These are phyloP conservation scores for Pseudogymnoascus destructans DNA, from an alignment of 2,329 filamentous ascomycete species.

Conservation along the genomic window DNA sequence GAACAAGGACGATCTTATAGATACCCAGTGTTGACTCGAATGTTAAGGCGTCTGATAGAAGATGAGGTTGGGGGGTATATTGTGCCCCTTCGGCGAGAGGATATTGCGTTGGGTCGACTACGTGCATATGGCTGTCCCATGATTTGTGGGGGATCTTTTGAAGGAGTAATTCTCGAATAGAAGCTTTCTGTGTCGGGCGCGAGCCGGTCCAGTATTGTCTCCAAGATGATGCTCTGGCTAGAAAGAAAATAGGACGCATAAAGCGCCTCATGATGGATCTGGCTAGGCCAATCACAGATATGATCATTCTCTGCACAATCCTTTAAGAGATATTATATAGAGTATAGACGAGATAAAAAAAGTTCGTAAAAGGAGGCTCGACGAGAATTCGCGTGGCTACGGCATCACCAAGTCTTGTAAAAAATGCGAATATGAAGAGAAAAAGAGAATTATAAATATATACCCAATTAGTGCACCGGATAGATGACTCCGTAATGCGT, in stretches of 20 bases:
- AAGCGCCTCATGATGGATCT: slow-evolving; percentile 6
- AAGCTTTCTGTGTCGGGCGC: neutral
- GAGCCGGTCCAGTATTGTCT: neutral
- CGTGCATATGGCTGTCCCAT: slow-evolving; percentile 49
- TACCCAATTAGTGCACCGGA: neutral
- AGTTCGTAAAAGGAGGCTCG: neutral
- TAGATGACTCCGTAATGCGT: neutral
- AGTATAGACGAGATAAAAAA: neutral
- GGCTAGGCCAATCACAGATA: neutral
- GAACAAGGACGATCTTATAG: slow-evolving; percentile 43
- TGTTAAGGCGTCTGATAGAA: slow-evolving; percentile 35
- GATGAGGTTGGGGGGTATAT: slow-evolving; percentile 39
- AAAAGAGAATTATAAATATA: neutral
- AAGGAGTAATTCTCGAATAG: neutral
- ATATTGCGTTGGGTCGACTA: slow-evolving; percentile 40
- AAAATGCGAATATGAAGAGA: neutral
- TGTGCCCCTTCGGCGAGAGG: slow-evolving; percentile 35
- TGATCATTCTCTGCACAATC: neutral
- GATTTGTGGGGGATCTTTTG: neutral
- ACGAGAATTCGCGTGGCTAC: neutral
- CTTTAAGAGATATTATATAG: neutral
- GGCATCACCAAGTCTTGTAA: neutral
- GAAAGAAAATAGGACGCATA: slow-evolving; percentile 5
- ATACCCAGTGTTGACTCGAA: slow-evolving; percentile 41
- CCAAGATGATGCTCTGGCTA: slow-evolving; percentile 2